phyloP scores from a whole-genome alignment of 768 basidiomycete genomes.

The Rhizopogon rudus region DNA sequence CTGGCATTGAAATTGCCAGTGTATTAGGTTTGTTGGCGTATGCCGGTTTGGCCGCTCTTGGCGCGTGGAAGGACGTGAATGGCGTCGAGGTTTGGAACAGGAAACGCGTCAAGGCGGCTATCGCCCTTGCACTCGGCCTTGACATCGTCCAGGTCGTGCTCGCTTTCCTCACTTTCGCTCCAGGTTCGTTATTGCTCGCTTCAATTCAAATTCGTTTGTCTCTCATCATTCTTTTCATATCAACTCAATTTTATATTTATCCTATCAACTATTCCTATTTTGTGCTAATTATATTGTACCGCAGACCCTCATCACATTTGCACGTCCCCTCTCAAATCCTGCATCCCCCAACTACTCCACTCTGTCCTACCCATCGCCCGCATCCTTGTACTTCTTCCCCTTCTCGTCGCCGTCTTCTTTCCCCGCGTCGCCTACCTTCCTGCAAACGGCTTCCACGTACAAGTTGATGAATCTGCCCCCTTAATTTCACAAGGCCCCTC shows the following conservation, averaged over 20 bases:
- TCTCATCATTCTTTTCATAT: too few relatives aligned
- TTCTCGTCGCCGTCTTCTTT: constrained; percentile 55
- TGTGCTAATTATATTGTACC: neutral
- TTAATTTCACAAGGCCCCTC: constrained; percentile 17
- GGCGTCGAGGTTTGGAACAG: constrained; percentile 66
- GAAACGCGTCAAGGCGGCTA: constrained; percentile 49
- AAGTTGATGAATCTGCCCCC: constrained; percentile 18
- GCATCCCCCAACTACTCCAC: constrained; percentile 39
- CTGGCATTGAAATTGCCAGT: constrained; percentile 65
- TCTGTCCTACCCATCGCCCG: constrained; percentile 60
- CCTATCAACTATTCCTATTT: neutral
- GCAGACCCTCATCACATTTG: constrained; percentile 17
- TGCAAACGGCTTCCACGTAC: constrained; percentile 10
- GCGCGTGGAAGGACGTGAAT: constrained; percentile 74
- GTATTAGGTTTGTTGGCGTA: constrained; percentile 67
- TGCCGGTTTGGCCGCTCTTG: constrained; percentile 66
- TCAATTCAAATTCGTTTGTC: neutral
- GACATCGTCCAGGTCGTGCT: constrained; percentile 57
- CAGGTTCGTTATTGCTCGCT: constrained; percentile 24
- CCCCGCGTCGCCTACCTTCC: constrained; percentile 66
- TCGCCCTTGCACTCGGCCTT: constrained; percentile 48
- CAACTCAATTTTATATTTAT: neutral
- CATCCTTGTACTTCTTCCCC: constrained; percentile 52
- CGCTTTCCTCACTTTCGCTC: constrained; percentile 28
- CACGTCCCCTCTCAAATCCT: constrained; percentile 18